These are phyloP conservation scores for Dendrobium catenatum DNA, from an alignment of 106 monocot genomes.

Conservation along the genomic window DNA sequence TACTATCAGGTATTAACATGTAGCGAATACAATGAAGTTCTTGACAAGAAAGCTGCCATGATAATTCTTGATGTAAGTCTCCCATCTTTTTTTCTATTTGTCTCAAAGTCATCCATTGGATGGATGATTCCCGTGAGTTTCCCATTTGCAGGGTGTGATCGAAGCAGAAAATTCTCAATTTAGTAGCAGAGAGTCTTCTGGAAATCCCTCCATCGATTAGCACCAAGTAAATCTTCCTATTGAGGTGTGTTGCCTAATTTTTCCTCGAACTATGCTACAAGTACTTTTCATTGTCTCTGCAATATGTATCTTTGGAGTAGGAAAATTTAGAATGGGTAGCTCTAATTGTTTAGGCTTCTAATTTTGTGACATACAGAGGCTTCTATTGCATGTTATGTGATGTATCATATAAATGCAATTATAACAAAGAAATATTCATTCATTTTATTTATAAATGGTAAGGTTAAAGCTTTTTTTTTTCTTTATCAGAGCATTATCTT, in stretches of 20 bases:
- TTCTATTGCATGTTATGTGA: too few relatives aligned
- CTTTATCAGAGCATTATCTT: too few relatives aligned
- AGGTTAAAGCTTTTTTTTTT: too few relatives aligned
- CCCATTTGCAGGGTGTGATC: slow-evolving; percentile 28
- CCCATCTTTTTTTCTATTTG: neutral
- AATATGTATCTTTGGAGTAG: too few relatives aligned
- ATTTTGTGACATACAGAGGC: too few relatives aligned
- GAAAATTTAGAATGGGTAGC: too few relatives aligned
- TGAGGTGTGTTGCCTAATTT: neutral
- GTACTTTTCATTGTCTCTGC: too few relatives aligned
- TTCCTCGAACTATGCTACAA: too few relatives aligned
- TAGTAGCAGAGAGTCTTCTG: neutral
- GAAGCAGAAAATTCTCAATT: slow-evolving; percentile 37
- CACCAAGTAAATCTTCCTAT: neutral
- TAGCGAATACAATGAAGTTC: slow-evolving; percentile 80
- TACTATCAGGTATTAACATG: slow-evolving; percentile 46
- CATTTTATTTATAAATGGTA: too few relatives aligned
- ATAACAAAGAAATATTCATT: too few relatives aligned
- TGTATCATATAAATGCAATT: too few relatives aligned
- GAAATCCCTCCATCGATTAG: neutral
- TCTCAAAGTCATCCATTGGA: neutral
- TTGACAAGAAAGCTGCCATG: slow-evolving; percentile 73
- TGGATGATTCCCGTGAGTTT: neutral
- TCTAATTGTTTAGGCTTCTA: too few relatives aligned
- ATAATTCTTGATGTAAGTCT: slow-evolving; percentile 53